Evolutionary conservation across 1,139 yeast species (phyloP).

Genomic region (Nakaseomyces uthaithaninus): DNA sequence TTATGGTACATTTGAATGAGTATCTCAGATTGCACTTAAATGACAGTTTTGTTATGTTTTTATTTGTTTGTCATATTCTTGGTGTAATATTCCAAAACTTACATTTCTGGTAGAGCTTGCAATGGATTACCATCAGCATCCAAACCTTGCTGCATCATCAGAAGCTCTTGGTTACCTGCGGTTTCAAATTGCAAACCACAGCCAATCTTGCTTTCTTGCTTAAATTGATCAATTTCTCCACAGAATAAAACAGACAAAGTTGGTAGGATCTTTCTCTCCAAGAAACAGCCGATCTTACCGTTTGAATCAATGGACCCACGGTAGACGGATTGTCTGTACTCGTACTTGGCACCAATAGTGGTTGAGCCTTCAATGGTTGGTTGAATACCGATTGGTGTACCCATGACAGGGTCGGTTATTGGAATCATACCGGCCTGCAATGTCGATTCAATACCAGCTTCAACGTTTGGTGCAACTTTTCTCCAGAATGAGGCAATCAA

Average conservation of each 20-base stretch:
- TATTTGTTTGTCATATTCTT: not conserved
- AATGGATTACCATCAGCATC: conserved; percentile 80
- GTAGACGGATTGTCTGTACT: conserved; percentile 92
- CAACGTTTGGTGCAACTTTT: conserved; percentile 83
- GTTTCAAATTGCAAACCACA: conserved; percentile 92
- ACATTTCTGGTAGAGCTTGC: conserved; percentile 38
- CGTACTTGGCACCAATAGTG: conserved; percentile 94
- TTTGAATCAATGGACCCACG: conserved; percentile 90
- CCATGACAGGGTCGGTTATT: conserved; percentile 71
- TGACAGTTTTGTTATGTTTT: no score
- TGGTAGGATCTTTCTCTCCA: conserved; percentile 91
- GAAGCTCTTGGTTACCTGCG: conserved; percentile 85
- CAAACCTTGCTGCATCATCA: conserved; percentile 70
- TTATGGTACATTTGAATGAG: conserved; percentile 4
- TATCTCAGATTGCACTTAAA: not conserved
- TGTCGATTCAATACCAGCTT: conserved; percentile 94
- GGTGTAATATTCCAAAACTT: not conserved
- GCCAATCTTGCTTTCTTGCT: conserved; percentile 78
- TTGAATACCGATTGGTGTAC: conserved; percentile 70
- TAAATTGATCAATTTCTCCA: conserved; percentile 90
- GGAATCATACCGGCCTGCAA: conserved; percentile 73
- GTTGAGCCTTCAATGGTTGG: conserved; percentile 87
- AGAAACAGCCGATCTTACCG: conserved; percentile 84
- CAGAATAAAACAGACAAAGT: conserved; percentile 82
- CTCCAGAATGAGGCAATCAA: conserved; percentile 89